A percentile compares a stretch with the other conserved stretches of the same genome.
Evolutionary conservation across 1,284 basidiomycete genomes (phyloP).

Genomic region (Ceraceosorus bombacis): DNA sequence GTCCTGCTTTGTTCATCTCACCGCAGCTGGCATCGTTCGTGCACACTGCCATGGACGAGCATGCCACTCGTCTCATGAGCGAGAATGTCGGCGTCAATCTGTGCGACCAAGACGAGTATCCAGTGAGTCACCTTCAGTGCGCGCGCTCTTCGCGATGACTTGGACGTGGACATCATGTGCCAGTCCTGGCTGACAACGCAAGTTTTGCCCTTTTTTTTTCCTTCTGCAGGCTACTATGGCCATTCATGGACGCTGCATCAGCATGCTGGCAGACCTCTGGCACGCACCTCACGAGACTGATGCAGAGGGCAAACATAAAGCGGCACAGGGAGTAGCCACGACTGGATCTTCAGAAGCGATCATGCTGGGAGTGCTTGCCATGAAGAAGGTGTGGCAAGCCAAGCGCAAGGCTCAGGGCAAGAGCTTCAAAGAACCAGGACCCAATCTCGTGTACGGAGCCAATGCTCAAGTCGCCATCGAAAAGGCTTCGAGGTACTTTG

Average conservation of each 20-base stretch:
- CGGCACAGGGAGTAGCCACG: conserved; percentile 62
- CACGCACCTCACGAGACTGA: conserved; percentile 55
- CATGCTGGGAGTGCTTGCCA: conserved; percentile 83
- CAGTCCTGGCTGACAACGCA: no score
- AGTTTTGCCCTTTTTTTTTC: no score
- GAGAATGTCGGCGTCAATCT: conserved; percentile 64
- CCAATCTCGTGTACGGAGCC: conserved; percentile 69
- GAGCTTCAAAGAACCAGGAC: conserved; percentile 49
- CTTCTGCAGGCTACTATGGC: conserved; percentile 21
- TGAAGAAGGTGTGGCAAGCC: conserved; percentile 90
- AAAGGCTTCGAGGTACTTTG: conserved; percentile 73
- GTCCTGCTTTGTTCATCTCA: no score
- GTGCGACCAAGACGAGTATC: conserved; percentile 87
- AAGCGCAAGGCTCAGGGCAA: conserved; percentile 71
- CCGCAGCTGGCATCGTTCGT: conserved; percentile 57
- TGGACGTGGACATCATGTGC: no score
- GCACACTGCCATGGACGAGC: conserved; percentile 57
- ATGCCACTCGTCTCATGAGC: conserved; percentile 46
- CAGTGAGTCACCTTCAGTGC: conserved; percentile 40
- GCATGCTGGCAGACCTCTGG: conserved; percentile 87
- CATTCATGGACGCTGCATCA: conserved; percentile 54
- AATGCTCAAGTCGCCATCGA: conserved; percentile 61
- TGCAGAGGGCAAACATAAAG: conserved; percentile 24
- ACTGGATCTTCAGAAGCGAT: conserved; percentile 85
- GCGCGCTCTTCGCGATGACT: no score